Evolutionary conservation across 1,284 basidiomycete genomes (phyloP).

Genomic region (Rhodofomes roseus): DNA sequence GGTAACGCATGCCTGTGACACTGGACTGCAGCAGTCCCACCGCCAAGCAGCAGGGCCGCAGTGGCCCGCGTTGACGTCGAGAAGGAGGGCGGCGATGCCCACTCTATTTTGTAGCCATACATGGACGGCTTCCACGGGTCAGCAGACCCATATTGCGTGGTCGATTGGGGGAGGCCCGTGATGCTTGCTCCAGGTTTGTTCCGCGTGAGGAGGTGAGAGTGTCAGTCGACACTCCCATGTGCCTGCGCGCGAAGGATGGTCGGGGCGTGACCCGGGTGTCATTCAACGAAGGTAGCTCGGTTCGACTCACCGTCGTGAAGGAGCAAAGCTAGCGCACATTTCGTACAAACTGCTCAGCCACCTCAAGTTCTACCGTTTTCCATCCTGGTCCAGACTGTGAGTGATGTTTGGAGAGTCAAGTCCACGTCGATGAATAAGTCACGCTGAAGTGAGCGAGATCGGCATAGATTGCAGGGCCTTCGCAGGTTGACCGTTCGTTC

Average conservation of each 20-base stretch:
- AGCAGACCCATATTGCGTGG: background rate
- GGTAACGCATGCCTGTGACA: background rate
- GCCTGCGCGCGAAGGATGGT: background rate
- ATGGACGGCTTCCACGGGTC: background rate
- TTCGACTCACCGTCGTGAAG: background rate
- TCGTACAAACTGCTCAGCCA: background rate
- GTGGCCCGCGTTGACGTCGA: background rate
- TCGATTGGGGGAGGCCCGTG: background rate
- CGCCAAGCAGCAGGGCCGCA: background rate
- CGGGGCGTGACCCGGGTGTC: background rate
- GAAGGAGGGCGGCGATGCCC: background rate
- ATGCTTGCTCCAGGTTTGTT: background rate
- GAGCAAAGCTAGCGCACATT: background rate
- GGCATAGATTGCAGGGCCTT: too few species aligned
- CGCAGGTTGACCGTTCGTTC: too few species aligned
- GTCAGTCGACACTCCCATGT: background rate
- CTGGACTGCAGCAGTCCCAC: background rate
- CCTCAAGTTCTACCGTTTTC: too few species aligned
- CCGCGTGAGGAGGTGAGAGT: background rate
- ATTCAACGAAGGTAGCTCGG: background rate
- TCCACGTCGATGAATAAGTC: too few species aligned
- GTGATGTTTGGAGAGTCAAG: too few species aligned
- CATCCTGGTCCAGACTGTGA: too few species aligned
- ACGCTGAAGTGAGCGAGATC: too few species aligned
- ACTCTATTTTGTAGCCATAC: slow-evolving; percentile 2